Conservation (phyloP, 164 flowering plant genomes). For the Magnolia kwangsiensis region DNA sequence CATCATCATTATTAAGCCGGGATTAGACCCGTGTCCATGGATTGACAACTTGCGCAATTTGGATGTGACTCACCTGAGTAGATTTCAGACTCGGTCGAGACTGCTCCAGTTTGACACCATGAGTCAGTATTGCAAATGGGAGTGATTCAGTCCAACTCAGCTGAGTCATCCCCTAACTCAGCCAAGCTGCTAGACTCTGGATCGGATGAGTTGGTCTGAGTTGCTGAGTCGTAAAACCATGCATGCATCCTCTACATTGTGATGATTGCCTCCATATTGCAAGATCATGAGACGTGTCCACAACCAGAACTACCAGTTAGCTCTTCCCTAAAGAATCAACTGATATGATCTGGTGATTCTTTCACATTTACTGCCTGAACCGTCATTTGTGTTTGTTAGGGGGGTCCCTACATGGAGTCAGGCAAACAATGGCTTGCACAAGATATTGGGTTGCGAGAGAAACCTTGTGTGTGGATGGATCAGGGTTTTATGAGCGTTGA, state of each 20-base stretch:
- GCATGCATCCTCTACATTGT: background rate
- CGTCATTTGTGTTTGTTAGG: conserved; percentile 34
- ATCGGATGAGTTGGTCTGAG: background rate
- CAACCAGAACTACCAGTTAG: too few species aligned
- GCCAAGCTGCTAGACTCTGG: background rate
- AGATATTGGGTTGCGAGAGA: conserved; percentile 66
- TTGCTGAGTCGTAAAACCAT: background rate
- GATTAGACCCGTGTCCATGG: background rate
- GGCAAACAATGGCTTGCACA: conserved; percentile 64
- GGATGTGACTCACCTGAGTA: background rate
- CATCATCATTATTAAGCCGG: background rate
- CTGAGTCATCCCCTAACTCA: background rate
- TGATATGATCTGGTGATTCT: background rate
- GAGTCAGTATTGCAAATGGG: too few species aligned
- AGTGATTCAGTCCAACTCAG: background rate
- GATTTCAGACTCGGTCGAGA: background rate
- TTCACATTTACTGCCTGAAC: background rate
- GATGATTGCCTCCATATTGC: background rate
- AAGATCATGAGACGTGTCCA: too few species aligned
- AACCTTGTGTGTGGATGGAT: conserved; percentile 82
- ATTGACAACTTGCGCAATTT: background rate
- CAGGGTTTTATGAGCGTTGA: conserved; percentile 93
- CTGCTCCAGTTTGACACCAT: too few species aligned
- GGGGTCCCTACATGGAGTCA: conserved; percentile 53
- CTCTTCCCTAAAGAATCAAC: too few species aligned